These are phyloP conservation scores for Ceratocystis variospora DNA, from an alignment of 2,329 filamentous ascomycete genomes.

Conservation along the genomic window DNA sequence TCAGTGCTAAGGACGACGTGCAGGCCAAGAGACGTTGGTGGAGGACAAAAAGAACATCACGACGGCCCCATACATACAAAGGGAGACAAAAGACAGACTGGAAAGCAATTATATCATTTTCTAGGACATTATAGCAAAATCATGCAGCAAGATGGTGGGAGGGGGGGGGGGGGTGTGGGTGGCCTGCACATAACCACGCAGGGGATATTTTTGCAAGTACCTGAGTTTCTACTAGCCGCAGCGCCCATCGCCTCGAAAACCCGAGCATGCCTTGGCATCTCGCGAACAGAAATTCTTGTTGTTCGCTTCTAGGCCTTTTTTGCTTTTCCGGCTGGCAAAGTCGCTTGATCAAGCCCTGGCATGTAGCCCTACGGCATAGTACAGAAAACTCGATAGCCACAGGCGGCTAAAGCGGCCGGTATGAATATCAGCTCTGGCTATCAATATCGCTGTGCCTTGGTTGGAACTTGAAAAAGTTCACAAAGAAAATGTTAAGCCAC, in stretches of 20 bases:
- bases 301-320: too few relatives aligned
- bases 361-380: background rate
- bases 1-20: background rate
- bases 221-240: too few relatives aligned
- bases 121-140: background rate
- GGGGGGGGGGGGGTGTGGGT: too few relatives aligned
- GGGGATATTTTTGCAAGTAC: too few relatives aligned
- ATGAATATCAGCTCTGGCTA: background rate
- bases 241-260: too few relatives aligned
- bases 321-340: background rate
- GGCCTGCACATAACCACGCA: too few relatives aligned
- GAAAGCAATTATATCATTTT: background rate
- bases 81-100: background rate
- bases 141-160: background rate
- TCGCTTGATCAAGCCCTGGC: background rate
- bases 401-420: too few relatives aligned
- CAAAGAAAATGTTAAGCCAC: background rate
- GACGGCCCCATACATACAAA: background rate
- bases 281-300: too few relatives aligned
- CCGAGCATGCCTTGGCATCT: too few relatives aligned
- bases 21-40: background rate
- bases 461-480: background rate
- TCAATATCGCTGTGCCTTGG: background rate
- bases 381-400: background rate
- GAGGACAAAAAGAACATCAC: background rate